Evolutionary conservation across 495 filamentous ascomycete species (phyloP).

Genomic region (Hyaloscypha finlandica): DNA sequence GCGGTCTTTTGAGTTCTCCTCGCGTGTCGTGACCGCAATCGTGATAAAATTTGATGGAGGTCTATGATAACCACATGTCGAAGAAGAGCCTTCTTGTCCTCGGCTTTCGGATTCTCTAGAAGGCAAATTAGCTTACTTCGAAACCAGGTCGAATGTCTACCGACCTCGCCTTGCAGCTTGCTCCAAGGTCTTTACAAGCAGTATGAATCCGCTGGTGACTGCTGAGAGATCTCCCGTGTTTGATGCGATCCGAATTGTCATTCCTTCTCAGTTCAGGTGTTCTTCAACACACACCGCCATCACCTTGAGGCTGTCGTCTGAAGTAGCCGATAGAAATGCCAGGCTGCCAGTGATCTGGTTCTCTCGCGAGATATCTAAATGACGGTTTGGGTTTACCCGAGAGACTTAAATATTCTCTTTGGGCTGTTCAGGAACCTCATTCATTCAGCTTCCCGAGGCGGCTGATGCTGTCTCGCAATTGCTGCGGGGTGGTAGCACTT

Average conservation of each 20-base stretch:
- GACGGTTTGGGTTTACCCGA: not conserved
- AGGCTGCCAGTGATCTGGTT: conserved; percentile 26
- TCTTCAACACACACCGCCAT: conserved; percentile 38
- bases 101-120: conserved; percentile 12
- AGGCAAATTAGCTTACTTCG: conserved; percentile 9
- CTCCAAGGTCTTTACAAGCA: conserved; percentile 32
- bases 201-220: conserved; percentile 31
- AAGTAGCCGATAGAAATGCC: conserved; percentile 30
- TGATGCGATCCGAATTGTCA: conserved; percentile 29
- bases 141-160: conserved; percentile 6
- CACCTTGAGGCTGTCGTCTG: conserved; percentile 28
- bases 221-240: conserved; percentile 28
- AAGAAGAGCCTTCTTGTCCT: conserved; percentile 17
- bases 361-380: conserved; percentile 21
- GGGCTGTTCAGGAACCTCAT: conserved; percentile 10
- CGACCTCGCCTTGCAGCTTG: conserved; percentile 32
- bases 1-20: conserved; percentile 17
- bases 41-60: conserved; percentile 32
- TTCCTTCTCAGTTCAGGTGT: conserved; percentile 23
- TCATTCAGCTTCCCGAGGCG: conserved; percentile 14
- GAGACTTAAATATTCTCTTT: conserved; percentile 13
- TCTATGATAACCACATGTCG: conserved; percentile 33
- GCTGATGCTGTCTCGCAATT: conserved; percentile 5
- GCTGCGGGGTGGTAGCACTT: no score
- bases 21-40: conserved; percentile 35